phyloP scores from a whole-genome alignment of 2,329 filamentous ascomycete species.

The Colletotrichum sp. region DNA sequence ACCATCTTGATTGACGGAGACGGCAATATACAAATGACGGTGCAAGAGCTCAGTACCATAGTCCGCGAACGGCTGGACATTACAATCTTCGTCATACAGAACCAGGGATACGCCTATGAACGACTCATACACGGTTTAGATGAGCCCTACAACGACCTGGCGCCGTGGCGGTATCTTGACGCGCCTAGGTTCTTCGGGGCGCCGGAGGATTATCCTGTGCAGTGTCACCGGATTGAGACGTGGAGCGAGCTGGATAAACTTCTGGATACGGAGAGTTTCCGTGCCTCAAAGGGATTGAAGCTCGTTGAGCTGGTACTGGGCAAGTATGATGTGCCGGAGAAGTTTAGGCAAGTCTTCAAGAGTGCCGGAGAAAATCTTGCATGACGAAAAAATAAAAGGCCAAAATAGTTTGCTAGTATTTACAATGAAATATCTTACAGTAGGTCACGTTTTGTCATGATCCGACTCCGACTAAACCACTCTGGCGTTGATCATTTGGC shows the following conservation, averaged over 20 bases:
- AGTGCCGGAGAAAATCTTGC: not conserved
- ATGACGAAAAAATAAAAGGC: not conserved
- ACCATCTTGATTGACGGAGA: constrained; percentile 67
- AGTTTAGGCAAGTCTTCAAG: not conserved
- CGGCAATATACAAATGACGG: constrained; percentile 70
- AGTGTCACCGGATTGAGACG: constrained; percentile 38
- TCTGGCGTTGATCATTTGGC: not conserved
- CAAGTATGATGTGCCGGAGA: not conserved
- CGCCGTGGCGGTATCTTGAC: constrained; percentile 56
- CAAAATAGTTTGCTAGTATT: not conserved
- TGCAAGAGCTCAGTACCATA: constrained; percentile 70
- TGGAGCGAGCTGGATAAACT: constrained; percentile 47
- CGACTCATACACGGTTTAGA: constrained; percentile 60
- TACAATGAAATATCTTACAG: not conserved
- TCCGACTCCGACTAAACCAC: not conserved
- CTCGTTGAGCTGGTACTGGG: constrained; percentile 37
- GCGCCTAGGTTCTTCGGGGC: constrained; percentile 55
- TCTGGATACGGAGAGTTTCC: not conserved
- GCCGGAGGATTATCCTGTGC: constrained; percentile 28
- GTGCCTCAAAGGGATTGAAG: constrained; percentile 27
- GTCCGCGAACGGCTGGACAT: constrained; percentile 57
- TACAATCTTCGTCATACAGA: constrained; percentile 59
- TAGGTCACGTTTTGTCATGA: not conserved
- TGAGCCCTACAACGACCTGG: constrained; percentile 60
- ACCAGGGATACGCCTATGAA: constrained; percentile 65